Evolutionary conservation across 225 moss, liverwort and hornwort species (phyloP), one percentile per base, ranked within the genome.

Genomic region (Takakia lepidozioides): DNA sequence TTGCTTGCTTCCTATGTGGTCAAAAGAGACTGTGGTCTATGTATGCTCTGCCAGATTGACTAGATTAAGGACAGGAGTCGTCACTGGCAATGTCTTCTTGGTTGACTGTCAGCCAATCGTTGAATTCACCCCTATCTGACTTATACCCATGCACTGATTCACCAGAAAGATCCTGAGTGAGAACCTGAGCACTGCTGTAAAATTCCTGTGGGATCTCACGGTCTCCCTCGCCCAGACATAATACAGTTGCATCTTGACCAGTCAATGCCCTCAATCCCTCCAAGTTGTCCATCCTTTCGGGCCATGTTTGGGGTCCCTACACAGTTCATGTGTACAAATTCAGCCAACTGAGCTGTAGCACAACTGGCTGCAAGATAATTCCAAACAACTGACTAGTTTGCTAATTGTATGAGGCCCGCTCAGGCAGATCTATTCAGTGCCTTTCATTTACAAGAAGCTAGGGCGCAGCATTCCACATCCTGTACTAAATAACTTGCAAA

Each of bases 101-200:
- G 56, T 88, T 77, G 41, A 93, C 86, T 4, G 85, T 93, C 58
- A 86, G 68, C 93, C 93, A 93, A 52, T 88, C 93, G 27, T 81
- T 72, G 23, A 68, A 72, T 25, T 81, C 78, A 17, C 64, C 65
- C 57, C 66, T 78, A 62, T 87, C 93, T 42, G 73, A 60, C 29
- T 78, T 89, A 57, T 67, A 81, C 26, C 69, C 58, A 24, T 44
- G 65, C 14, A 65, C 42, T 16, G 49, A 52, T 48, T 70, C 65
- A 65, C 56, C 66, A 8, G 63, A 40, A 14, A 40, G 20, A 49
- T 70, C 67, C 65, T 66, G 63, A 54, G 34, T 49, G 46, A 50
- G 73, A 69, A 36, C 43, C 63, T 46, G 41, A 47, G 47, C 52
- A 59, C 58, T 63, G 29, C 57, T 27, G 38, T 43, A 49, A 48